Evolutionary conservation across 2,329 filamentous ascomycete species (phyloP), one percentile per base, ranked within the genome.

Genomic region (Aspergillus novofumigatus): DNA sequence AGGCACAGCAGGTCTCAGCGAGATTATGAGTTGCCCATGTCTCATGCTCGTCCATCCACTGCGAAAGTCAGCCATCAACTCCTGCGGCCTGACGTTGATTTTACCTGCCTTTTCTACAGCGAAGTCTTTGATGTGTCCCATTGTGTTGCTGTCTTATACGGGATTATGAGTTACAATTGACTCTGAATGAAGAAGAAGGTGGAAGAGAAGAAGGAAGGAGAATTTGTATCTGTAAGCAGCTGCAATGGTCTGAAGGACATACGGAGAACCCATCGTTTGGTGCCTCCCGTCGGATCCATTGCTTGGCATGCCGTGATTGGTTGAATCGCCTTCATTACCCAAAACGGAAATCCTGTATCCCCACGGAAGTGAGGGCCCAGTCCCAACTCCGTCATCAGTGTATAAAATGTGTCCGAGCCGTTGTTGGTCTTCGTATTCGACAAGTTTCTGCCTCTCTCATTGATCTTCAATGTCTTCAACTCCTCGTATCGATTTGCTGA

Each of bases 1-100:
- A 91, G 2, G 87, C 85, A 55, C 85, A 88, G 68, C 90, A 93
- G 0, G 90, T 93, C 73, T 93, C 90, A 56, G 89, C 88, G 51
- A 93, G 83, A 71, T 95, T 92, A 71, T 82, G 80, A 60, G 80
- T 81, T 62, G 78, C 78, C 49, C 74, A 74, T 1, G 73, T 77
- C 61, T 83, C 81, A 63, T 83, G 75, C 32, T 75, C 69, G 67
- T 84, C 80, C 81, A 83, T 83, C 81, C 82, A 85, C 81, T 84
- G 59, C 38, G 11, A 8, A 26, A 11, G 38, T 63, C 51, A 63
- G 56, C 42, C 14, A 3, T 38, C 32, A 7, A n/a, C 32, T 38
- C 32, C 14, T 35, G 32, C 32, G 5, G 10, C 14, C 32, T 38
- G 14, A 7, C 14, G 17, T 14, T 17, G 14, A 6, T 38, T 38